These are phyloP conservation scores for Diutina mesorugosa DNA, from an alignment of 1,139 yeast genomes.

Conservation along the genomic window DNA sequence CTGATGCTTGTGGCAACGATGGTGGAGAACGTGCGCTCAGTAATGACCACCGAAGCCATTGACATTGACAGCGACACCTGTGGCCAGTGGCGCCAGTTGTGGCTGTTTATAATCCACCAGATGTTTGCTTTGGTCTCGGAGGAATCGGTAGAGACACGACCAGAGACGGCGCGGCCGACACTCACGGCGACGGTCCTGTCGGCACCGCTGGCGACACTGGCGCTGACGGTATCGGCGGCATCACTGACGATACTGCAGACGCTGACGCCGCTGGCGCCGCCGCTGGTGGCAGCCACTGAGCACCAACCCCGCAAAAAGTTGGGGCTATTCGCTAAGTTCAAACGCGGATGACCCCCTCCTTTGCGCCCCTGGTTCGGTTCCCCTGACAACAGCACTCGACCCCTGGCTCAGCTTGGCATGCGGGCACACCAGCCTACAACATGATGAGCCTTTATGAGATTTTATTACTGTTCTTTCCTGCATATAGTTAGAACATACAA, in stretches of 20 bases:
- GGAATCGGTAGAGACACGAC: neutral
- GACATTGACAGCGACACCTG: neutral
- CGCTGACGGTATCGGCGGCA: neutral
- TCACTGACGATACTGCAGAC: neutral
- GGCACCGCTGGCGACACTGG: neutral
- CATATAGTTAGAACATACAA: neutral
- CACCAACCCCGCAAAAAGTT: neutral
- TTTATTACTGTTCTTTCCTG: neutral
- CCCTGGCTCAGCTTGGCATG: neutral
- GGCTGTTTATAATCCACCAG: constrained; percentile 9
- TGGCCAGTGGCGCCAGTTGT: constrained; percentile 11
- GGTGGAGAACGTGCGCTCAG: neutral
- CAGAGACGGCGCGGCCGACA: neutral
- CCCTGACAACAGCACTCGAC: neutral
- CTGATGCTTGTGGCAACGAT: constrained; percentile 2
- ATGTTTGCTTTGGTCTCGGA: constrained; percentile 4
- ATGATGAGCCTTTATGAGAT: no score
- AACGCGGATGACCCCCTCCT: neutral
- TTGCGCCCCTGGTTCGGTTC: neutral
- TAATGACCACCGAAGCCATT: neutral
- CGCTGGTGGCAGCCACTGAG: neutral
- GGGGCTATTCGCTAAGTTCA: neutral
- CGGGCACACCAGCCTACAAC: no score
- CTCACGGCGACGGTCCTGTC: neutral
- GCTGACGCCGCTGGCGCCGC: neutral